Conservation (phyloP, 2,329 filamentous ascomycete genomes). For the Aspergillus sergii region DNA sequence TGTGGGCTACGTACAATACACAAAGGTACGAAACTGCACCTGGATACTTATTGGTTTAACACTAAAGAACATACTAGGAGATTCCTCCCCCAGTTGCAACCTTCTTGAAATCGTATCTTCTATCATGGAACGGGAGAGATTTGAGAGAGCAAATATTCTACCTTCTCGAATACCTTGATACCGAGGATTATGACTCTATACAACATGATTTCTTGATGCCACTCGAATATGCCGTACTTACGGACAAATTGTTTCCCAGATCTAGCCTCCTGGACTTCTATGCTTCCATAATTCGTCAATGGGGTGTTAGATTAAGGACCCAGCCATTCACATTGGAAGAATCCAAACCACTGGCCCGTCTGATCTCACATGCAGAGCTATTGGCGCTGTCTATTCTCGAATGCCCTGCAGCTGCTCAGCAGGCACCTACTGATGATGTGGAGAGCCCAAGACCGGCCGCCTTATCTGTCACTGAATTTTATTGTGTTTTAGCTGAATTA, state of each 20-base stretch:
- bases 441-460: slow-evolving; percentile 39
- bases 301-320: slow-evolving; percentile 41
- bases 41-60: neutral
- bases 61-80: slow-evolving; percentile 27
- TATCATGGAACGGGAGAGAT: slow-evolving; percentile 64
- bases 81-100: slow-evolving; percentile 35
- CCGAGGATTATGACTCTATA: slow-evolving; percentile 37
- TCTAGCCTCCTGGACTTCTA: slow-evolving; percentile 68
- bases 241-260: slow-evolving; percentile 52
- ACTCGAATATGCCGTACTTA: slow-evolving; percentile 45
- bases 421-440: slow-evolving; percentile 6
- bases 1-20: slow-evolving; percentile 39
- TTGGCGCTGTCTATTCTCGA: slow-evolving; percentile 65
- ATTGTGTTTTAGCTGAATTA: slow-evolving; percentile 65
- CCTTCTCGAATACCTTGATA: slow-evolving; percentile 37
- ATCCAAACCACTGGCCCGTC: slow-evolving; percentile 43
- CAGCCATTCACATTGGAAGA: slow-evolving; percentile 29
- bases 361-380: slow-evolving; percentile 53
- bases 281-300: slow-evolving; percentile 63
- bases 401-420: slow-evolving; percentile 40
- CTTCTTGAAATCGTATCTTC: slow-evolving; percentile 55
- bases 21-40: slow-evolving; percentile 34
- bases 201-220: slow-evolving; percentile 39
- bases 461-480: slow-evolving; percentile 65
- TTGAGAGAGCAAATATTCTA: slow-evolving; percentile 48